phyloP scores from a whole-genome alignment of 345 rosid species.

The Salix purpurea region DNA sequence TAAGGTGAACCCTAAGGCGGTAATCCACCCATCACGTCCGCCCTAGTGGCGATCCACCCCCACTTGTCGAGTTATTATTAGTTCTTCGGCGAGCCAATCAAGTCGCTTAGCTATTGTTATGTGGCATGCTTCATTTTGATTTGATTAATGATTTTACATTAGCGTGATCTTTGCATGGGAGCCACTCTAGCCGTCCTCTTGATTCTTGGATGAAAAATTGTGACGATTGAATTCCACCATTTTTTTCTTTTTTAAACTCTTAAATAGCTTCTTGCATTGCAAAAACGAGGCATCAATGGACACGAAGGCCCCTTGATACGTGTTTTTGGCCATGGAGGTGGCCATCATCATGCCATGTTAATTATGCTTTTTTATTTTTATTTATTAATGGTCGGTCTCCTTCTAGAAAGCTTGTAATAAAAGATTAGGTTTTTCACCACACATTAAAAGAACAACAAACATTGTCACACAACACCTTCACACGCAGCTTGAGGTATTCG shows the following conservation, averaged over 20 bases:
- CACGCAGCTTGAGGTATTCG: background rate
- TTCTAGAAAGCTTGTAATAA: slow-evolving; percentile 28
- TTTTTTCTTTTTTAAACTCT: background rate
- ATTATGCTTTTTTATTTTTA: background rate
- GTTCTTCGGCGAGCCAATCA: slow-evolving; percentile 12
- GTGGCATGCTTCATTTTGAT: background rate
- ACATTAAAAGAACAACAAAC: background rate
- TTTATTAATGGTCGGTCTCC: slow-evolving; percentile 34
- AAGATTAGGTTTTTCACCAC: slow-evolving; percentile 26
- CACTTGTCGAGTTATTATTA: slow-evolving; percentile 12
- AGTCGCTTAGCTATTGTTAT: background rate
- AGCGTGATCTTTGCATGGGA: background rate
- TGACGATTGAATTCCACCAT: background rate
- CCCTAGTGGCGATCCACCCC: slow-evolving; percentile 8
- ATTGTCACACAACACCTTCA: background rate
- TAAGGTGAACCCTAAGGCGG: slow-evolving; percentile 12
- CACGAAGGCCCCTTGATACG: slow-evolving; percentile 2
- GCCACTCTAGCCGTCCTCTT: slow-evolving; percentile 41
- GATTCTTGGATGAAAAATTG: slow-evolving; percentile 36
- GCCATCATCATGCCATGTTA: background rate
- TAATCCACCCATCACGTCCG: slow-evolving; percentile 8
- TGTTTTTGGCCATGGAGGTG: background rate
- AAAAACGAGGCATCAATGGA: slow-evolving; percentile 23
- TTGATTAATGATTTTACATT: background rate
- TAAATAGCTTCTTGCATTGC: slow-evolving; percentile 16